phyloP scores from a whole-genome alignment of 1,284 basidiomycete species.

The Xanthoconium separans region DNA sequence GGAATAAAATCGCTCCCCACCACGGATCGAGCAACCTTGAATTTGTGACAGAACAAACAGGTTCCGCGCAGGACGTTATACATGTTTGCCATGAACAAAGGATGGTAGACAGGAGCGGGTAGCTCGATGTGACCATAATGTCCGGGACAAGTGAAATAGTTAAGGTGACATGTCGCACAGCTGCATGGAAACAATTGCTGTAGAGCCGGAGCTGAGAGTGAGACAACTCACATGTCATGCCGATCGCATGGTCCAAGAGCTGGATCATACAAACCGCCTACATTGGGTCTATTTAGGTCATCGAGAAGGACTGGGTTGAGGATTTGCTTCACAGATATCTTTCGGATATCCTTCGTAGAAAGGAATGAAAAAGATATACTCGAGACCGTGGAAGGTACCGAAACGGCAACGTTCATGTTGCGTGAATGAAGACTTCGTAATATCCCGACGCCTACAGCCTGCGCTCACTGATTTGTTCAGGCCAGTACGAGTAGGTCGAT shows the following conservation, averaged over 20 bases:
- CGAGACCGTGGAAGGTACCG: slow-evolving; percentile 81
- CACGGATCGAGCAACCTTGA: slow-evolving; percentile 78
- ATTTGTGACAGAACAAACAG: slow-evolving; percentile 96
- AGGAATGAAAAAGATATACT: slow-evolving; percentile 96
- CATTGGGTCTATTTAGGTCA: slow-evolving; percentile 89
- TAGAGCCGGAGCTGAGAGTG: neutral
- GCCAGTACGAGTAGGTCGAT: neutral
- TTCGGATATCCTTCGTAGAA: slow-evolving; percentile 85
- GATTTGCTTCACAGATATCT: slow-evolving; percentile 96
- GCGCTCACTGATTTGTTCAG: neutral
- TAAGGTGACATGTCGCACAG: slow-evolving; percentile 91
- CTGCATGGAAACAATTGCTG: slow-evolving; percentile 42
- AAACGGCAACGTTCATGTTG: slow-evolving; percentile 90
- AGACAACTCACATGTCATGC: slow-evolving; percentile 78
- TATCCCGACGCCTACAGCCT: neutral
- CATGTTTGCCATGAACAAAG: slow-evolving; percentile 93
- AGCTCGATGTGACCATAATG: slow-evolving; percentile 99
- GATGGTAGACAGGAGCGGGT: slow-evolving; percentile 94
- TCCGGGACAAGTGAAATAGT: slow-evolving; percentile 93
- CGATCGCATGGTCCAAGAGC: slow-evolving; percentile 88
- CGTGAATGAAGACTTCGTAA: neutral
- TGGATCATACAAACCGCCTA: slow-evolving; percentile 94
- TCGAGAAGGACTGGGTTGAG: slow-evolving; percentile 93
- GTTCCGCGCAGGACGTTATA: slow-evolving; percentile 86
- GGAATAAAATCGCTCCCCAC: slow-evolving; percentile 47